phyloP scores from a whole-genome alignment of 768 basidiomycete genomes.

The Trametopsis cervina region DNA sequence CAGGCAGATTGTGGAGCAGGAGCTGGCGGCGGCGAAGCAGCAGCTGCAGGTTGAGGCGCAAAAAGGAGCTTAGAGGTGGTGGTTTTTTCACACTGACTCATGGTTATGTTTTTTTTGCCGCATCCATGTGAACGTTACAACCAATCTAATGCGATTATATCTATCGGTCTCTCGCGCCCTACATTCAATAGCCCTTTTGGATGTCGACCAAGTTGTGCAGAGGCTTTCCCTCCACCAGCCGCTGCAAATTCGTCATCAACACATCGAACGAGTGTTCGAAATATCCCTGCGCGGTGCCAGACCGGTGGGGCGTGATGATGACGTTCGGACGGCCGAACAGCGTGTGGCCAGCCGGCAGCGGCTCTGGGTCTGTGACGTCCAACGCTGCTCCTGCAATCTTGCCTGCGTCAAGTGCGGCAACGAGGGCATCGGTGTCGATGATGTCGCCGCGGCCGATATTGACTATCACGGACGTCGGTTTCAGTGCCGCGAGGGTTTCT shows the following conservation, averaged over 20 bases:
- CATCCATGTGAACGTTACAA: no score
- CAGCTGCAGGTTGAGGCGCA: neutral
- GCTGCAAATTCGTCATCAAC: conserved; percentile 3
- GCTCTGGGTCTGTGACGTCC: conserved; percentile 9
- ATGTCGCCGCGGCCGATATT: conserved; percentile 10
- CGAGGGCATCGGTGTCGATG: conserved; percentile 8
- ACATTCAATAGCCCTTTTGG: conserved; percentile 3
- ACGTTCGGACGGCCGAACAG: conserved; percentile 11
- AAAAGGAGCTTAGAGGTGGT: neutral
- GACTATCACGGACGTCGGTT: conserved; percentile 1
- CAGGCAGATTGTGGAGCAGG: conserved; percentile 34
- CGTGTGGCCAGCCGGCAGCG: conserved; percentile 10
- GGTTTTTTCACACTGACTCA: no score
- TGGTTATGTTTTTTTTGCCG: no score
- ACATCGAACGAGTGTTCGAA: conserved; percentile 2
- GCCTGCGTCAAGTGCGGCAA: conserved; percentile 8
- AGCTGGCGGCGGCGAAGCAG: conserved; percentile 18
- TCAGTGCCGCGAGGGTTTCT: neutral
- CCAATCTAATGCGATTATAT: no score
- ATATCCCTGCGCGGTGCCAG: conserved; percentile 4
- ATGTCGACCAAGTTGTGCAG: conserved; percentile 2
- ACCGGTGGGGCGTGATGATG: conserved; percentile 11
- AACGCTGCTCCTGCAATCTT: conserved; percentile 10
- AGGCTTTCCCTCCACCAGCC: neutral
- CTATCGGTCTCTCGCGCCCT: no score